A percentile compares a stretch with the other conserved stretches of the same genome.
These are phyloP conservation scores for Carex sylvatica DNA, from an alignment of 202 grass and related monocot species.

Conservation along the genomic window DNA sequence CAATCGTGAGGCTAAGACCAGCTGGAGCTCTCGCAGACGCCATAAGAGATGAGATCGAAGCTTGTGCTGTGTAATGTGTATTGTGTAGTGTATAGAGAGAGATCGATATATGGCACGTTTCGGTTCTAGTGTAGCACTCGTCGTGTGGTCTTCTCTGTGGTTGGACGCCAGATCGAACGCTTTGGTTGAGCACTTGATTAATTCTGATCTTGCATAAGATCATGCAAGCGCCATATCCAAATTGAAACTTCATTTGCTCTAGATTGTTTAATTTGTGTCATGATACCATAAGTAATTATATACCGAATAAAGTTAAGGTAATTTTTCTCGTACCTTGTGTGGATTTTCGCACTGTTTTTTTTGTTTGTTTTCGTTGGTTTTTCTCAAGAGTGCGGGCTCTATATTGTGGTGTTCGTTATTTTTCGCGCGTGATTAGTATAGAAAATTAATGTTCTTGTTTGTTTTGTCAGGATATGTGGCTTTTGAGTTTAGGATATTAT, in stretches of 20 bases:
- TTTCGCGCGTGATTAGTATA: neutral
- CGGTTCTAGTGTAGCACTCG: conserved; percentile 19
- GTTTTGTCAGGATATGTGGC: neutral
- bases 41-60: conserved; percentile 2
- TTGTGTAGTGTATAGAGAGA: neutral
- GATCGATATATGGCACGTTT: neutral
- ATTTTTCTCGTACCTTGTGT: neutral
- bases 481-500: neutral
- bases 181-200: neutral
- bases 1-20: conserved; percentile 36
- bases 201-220: neutral
- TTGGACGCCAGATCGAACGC: neutral
- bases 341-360: neutral
- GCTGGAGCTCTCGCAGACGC: neutral
- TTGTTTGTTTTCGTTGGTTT: neutral
- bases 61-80: neutral
- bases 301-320: conserved; percentile 6
- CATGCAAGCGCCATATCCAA: conserved; percentile 8
- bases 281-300: neutral
- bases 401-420: neutral
- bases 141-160: neutral
- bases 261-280: neutral
- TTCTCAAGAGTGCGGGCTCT: too few relatives aligned
- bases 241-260: neutral
- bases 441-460: neutral